Base-by-base conservation (phyloP, 768 basidiomycete species). In the Sarcodon sp. region DNA sequence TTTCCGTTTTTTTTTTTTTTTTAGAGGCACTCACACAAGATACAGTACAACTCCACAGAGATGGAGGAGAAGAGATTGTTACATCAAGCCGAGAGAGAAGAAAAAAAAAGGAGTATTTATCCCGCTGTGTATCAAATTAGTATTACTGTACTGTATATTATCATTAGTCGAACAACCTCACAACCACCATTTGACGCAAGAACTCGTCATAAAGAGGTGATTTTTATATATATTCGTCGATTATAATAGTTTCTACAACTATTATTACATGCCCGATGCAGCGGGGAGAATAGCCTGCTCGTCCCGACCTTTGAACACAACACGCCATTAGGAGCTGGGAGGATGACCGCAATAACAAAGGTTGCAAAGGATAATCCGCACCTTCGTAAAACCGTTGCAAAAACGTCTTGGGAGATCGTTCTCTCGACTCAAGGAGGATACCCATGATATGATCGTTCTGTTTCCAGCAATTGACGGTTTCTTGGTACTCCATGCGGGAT, bases 391-490 rank as follows among this genome's bases (percentile, higher is more conserved):
- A 91, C 69, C 79, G 86, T 65, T 89, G 76, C 72, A 91, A 66
- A 61, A 91, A 90, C 16, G 81, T 76, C 47, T 69, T 63, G 49
- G 62, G 66, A 4, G n/a, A 4, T 5, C 69, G 68, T 50, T 73
- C 70, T 47, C 72, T 66, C 53, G 66, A 64, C 7, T 69, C 66
- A 50, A 88, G 63, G 45, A 89, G 61, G 33, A 86, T 75, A 3
- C 86, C 87, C 63, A 80, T 64, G 32, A 91, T 68, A 59, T 91
- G 87, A 51, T 88, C 84, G 38, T 71, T 75, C 69, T 87, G 85
- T 60, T 92, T 92, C 92, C 92, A 97, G 57, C 76, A 77, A 61
- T 97, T 97, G 72, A 96, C 71, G 46, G 84, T 83, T 72, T 97
- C 94, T 71, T 98, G 94, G 59, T 80, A 88, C 55, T 97, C 91